Evolutionary conservation across 2,329 filamentous ascomycete genomes (phyloP), one percentile per base, ranked within the genome.

Genomic region (Alternaria gansuensis): DNA sequence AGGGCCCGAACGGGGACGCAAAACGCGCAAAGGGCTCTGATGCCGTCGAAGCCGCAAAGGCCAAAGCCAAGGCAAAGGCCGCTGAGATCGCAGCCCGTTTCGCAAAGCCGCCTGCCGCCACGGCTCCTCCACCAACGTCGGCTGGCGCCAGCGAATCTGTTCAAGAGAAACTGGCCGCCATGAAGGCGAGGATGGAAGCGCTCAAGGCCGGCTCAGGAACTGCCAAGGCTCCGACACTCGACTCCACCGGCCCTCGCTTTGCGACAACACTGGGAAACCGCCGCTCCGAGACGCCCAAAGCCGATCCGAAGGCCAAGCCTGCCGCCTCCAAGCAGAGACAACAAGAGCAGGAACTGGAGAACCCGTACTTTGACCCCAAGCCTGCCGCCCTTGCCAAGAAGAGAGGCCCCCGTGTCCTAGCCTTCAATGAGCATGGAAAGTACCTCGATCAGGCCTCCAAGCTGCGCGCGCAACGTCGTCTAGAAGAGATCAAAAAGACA

Each of bases 401-500:
- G 82, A 77, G 71, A 82, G 85, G 36, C 85, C 86, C 92, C 10
- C 88, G 91, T 59, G 88, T 91, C 64, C 83, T 99, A 17, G 81
- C 92, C 11, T 98, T 99, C 82, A 97, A 97, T 70, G 89, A 93
- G 68, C 96, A 96, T 77, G 95, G 95, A 52, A 98, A 98, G 84
- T 98, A 97, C 73, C 97, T 98, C 60, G 90, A 93, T 64, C 94
- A 98, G 79, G 95, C 91, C 7, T 94, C 92, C 75, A 93, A 93
- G 56, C 81, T 97, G 51, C 89, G 95, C 62, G 87, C 92, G 60
- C 93, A 97, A 79, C 92, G 90, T 40, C 90, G 90, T 50, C 83
- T 99, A 28, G 96, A 99, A 81, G 90, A 90, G 62, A 94, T 99
- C 88, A 98, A 98, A 79, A 93, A 90, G 81, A 87, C 90, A 55